Base-by-base conservation (phyloP, 2,329 filamentous ascomycete species). In the Arthrobotrys sphaeroides region DNA sequence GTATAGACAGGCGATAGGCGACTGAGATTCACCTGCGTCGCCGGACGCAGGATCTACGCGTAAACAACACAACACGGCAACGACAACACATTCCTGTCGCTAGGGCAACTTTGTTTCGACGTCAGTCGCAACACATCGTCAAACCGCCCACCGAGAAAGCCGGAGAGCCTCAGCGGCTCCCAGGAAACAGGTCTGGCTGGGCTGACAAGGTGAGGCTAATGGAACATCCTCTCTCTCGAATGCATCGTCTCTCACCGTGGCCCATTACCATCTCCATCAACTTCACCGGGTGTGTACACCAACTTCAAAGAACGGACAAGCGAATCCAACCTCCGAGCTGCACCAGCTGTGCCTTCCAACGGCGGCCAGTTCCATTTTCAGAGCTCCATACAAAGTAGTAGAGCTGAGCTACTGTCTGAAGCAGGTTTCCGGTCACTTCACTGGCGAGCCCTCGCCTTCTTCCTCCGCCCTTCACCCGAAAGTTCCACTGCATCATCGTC, bases 31-130 rank as follows among this genome's bases (percentile, higher is more conserved):
- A 10, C n/a, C 18, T 38, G 51, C 16, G 31, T 55, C 62, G 55
- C 55, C 62, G 55, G n/a, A n/a, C n/a, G n/a, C n/a, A 70, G 20
- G 26, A 13, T 31, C 20, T 24, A 9, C 36, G 42, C 13, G 57
- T 73, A 45, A 74, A 75, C 72, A 75, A 68, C 72, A 62, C 72
- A 64, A 59, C 16, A 33, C 22, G 33, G 2, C 47, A 24, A 53
- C 53, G 55, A 62, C 67, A 72, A 72, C 67, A 73, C 69, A 66
- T 60, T 60, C 47, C 16, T 49, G 69, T 74, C 60, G 69, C 51
- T 66, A 38, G 43, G 69, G 53, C 69, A 74, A 67, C 60, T 73
- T 69, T 53, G 66, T 69, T 65, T 65, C 47, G 49, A 73, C 62
- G 61, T 74, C 62, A 67, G 18, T 16, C 43, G 18, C 57, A 73